Base-by-base conservation (phyloP, 2,329 filamentous ascomycete species). In the Phaeosphaeriaceae sp. region DNA sequence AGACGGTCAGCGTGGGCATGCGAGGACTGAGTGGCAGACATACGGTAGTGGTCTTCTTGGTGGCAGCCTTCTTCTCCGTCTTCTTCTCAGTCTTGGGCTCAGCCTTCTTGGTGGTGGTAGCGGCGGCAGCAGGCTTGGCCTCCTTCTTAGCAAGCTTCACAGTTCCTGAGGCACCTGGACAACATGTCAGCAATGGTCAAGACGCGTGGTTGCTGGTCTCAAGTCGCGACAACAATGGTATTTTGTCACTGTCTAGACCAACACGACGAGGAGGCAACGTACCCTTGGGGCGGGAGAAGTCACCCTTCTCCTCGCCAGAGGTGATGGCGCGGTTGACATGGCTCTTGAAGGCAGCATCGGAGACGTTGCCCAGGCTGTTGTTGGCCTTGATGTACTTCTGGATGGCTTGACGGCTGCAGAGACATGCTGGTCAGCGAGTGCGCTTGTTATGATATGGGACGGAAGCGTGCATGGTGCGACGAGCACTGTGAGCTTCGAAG, bases 211-310 rank as follows among this genome's bases (percentile, higher is more conserved):
- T 47, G 21, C 15, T 32, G 22, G 15, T 40, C 35, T 8, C 3
- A 8, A 2, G 23, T 58, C 49, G 49, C 49, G 54, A 44, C 53
- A 24, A 32, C 3, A 52, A 30, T 23, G 52, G 30, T 15, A 44
- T 30, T 32, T 17, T 53, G 28, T 23, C 28, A 46, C 23, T 43
- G 44, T 42, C 52, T 55, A 52, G 3, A 7, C 13, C 35, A n/a
- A n/a, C 15, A 15, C n/a, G 35, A 17, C 13, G 53, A 58, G 44
- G 19, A 51, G 30, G 28, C n/a, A 22, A 84, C 87, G 69, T 86
- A 93, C 93, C 93, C 88, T 97, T 97, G 75, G 93, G 94, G 79
- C 94, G 93, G 75, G 89, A 86, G 77, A 97, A 97, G 72, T 91
- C 86, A 64, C 91, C 92, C 85, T 91, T 93, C 74, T 96, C 92